These are phyloP conservation scores for Candida coquimbonensis DNA, from an alignment of 805 yeast genomes.

Conservation along the genomic window DNA sequence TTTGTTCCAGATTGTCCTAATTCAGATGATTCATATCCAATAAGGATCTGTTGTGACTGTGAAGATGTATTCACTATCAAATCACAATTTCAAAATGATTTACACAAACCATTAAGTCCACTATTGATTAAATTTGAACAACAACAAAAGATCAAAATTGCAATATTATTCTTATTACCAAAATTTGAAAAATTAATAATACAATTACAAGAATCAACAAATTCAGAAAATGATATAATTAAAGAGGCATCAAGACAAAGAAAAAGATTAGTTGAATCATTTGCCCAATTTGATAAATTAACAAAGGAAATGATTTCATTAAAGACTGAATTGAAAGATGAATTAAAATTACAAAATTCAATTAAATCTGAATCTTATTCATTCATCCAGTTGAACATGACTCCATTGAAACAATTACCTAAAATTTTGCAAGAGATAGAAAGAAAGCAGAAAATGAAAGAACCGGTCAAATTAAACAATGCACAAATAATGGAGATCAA, in stretches of 20 bases:
- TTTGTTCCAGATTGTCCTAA: slow-evolving; percentile 14
- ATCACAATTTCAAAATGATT: slow-evolving; percentile 41
- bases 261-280: slow-evolving; percentile 38
- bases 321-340: slow-evolving; percentile 33
- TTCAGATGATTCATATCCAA: slow-evolving; percentile 21
- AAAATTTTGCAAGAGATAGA: slow-evolving; percentile 27
- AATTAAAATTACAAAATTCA: slow-evolving; percentile 40
- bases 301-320: slow-evolving; percentile 36
- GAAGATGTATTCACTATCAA: slow-evolving; percentile 52
- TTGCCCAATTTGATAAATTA: slow-evolving; percentile 43
- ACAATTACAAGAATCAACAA: slow-evolving; percentile 26
- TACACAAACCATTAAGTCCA: slow-evolving; percentile 26
- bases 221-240: slow-evolving; percentile 24
- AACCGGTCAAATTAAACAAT: slow-evolving; percentile 23
- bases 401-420: slow-evolving; percentile 58
- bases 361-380: slow-evolving; percentile 49
- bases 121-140: slow-evolving; percentile 35
- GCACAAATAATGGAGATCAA: slow-evolving; percentile 49
- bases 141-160: slow-evolving; percentile 31
- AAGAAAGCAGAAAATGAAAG: slow-evolving; percentile 9
- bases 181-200: slow-evolving; percentile 33
- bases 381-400: slow-evolving; percentile 61
- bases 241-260: slow-evolving; percentile 35
- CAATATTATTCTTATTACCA: slow-evolving; percentile 35
- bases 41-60: slow-evolving; percentile 69